Base-by-base conservation (phyloP, 805 yeast genomes). In the Candida morakotiae region DNA sequence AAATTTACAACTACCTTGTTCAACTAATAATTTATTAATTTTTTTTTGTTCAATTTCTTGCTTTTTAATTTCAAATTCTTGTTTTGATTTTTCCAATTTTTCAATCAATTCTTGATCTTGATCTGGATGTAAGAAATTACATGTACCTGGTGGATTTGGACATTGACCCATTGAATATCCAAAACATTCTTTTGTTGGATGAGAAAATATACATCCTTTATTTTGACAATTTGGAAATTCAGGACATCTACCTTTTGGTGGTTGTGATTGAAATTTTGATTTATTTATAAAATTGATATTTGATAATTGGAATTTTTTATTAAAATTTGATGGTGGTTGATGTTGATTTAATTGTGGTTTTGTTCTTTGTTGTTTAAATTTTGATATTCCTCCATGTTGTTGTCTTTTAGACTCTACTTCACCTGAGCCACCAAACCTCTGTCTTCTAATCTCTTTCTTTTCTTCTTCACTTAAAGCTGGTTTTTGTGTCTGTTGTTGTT, bases 101-200 rank as follows among this genome's bases (percentile, higher is more conserved):
- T 76, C 77, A 62, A 83, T 76, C 50, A 85, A 66, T 23, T 69
- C 84, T 49, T 75, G 83, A 58, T 87, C 96, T 62, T 87, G 87
- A 42, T 84, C 84, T 9, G 94, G 89, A 56, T 87, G 96, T 47
- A 88, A 64, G 51, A 67, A 86, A 46, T 77, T 80, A 63, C 96
- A 87, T 0, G 93, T 84, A 9, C 94, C 95, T 24, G 83, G 81
- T 3, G 81, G 74, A 49, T 83, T 81, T 18, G 86, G 73, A 62
- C 96, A 87, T 49, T 81, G 75, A n/a, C n/a, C n/a, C n/a, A n/a
- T n/a, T 39, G 93, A 93, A 56, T 71, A 86, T 5, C 77, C 77
- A 60, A 73, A 76, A 58, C 96, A 87, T 5, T 69, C 68, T 49
- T 75, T 83, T 1, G 87, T 77, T 16, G 96, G 96, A 61, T 88